Conservation (phyloP, 192 early-diverging fungal genomes). For the Jimgerdemannia flammicorona region DNA sequence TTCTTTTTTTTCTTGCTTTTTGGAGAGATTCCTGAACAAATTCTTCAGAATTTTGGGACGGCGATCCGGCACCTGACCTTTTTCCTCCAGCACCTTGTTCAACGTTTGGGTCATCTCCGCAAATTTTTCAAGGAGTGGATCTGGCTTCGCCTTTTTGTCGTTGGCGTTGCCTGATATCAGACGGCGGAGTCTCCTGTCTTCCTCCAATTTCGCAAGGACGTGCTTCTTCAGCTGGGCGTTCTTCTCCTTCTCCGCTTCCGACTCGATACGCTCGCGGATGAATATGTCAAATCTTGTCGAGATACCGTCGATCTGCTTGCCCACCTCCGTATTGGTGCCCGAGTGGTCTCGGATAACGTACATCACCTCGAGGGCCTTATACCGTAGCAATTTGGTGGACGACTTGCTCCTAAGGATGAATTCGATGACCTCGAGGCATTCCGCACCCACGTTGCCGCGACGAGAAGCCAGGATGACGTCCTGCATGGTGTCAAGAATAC, state of each 20-base stretch:
- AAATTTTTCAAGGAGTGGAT: neutral
- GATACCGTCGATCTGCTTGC: neutral
- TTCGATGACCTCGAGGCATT: neutral
- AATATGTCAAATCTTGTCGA: neutral
- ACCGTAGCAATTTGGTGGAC: neutral
- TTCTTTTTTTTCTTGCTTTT: neutral
- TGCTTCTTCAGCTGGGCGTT: neutral
- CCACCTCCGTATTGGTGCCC: neutral
- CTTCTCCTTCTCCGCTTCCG: neutral
- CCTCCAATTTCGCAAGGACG: neutral
- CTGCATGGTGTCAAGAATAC: neutral
- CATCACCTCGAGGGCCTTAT: neutral
- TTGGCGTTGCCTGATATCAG: neutral
- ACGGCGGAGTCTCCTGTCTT: neutral
- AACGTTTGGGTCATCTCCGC: neutral
- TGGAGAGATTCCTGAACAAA: neutral
- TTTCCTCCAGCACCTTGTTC: neutral
- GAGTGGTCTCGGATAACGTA: neutral
- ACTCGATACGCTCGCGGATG: neutral
- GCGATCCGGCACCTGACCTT: neutral
- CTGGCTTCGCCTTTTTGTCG: neutral
- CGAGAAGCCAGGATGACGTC: neutral
- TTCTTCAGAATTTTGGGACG: neutral
- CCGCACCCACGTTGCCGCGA: neutral
- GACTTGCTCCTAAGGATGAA: neutral